phyloP scores from a whole-genome alignment of 495 filamentous ascomycete genomes.

The Neurospora sublineolata region DNA sequence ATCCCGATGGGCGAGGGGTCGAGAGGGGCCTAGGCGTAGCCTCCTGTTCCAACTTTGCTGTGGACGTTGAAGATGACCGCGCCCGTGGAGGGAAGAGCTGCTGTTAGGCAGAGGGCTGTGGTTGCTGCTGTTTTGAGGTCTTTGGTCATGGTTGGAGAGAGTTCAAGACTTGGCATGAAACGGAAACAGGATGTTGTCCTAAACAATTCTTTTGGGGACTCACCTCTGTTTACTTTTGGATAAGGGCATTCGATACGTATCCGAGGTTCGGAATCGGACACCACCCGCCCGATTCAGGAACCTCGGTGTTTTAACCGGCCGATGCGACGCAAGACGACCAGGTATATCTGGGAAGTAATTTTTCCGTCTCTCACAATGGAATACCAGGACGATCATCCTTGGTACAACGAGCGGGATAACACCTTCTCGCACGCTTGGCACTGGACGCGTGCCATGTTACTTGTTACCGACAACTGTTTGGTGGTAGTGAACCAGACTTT shows the following conservation, averaged over 20 bases:
- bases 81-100: slow-evolving; percentile 5
- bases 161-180: too few species aligned
- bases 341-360: slow-evolving; percentile 1
- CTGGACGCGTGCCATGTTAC: background rate
- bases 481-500: background rate
- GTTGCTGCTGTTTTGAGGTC: background rate
- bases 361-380: slow-evolving; percentile 2
- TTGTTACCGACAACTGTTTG: background rate
- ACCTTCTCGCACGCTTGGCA: background rate
- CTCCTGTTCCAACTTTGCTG: slow-evolving; percentile 16
- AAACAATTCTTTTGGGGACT: rapidly evolving
- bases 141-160: background rate
- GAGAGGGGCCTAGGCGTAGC: slow-evolving; percentile 24
- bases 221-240: too few species aligned
- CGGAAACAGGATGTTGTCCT: background rate
- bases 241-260: too few species aligned
- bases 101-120: slow-evolving; percentile 3
- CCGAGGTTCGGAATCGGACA: background rate
- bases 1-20: slow-evolving; percentile 42
- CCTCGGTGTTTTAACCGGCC: slow-evolving; percentile 8
- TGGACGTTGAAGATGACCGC: slow-evolving; percentile 27
- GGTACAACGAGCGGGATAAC: background rate
- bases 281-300: background rate
- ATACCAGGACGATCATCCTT: background rate
- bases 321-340: slow-evolving; percentile 6